Evolutionary conservation across 202 grass and related monocot genomes (phyloP).

Genomic region (Panicum virgatum): DNA sequence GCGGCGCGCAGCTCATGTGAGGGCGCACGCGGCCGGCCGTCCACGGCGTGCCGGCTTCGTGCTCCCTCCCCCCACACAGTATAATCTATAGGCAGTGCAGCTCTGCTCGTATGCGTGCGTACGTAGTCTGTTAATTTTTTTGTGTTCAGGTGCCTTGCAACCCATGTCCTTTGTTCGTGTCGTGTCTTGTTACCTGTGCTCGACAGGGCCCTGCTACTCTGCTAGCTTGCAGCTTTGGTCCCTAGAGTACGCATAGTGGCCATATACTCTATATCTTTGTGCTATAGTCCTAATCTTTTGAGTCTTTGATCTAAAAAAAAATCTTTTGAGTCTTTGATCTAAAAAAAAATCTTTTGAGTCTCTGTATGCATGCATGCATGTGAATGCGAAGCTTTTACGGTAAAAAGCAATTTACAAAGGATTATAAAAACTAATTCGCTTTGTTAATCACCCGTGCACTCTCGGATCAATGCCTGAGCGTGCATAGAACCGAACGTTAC

Average conservation of each 20-base stretch:
- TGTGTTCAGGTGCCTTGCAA: neutral
- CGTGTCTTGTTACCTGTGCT: neutral
- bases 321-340: too few species aligned
- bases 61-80: neutral
- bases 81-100: neutral
- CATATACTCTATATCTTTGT: neutral
- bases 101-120: neutral
- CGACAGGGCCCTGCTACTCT: too few species aligned
- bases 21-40: neutral
- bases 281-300: too few species aligned
- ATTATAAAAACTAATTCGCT: too few species aligned
- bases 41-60: neutral
- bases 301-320: too few species aligned
- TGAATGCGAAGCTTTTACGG: too few species aligned
- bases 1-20: constrained; percentile 33
- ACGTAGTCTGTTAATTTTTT: neutral
- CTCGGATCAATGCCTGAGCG: too few species aligned
- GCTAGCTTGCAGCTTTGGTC: neutral
- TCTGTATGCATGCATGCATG: too few species aligned
- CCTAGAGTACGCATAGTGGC: neutral
- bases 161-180: neutral
- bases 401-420: too few species aligned
- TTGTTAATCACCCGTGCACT: too few species aligned
- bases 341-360: too few species aligned
- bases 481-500: too few species aligned